These are phyloP conservation scores for Ambrosia hybrid DNA, from an alignment of 140 eudicot species.

Conservation along the genomic window DNA sequence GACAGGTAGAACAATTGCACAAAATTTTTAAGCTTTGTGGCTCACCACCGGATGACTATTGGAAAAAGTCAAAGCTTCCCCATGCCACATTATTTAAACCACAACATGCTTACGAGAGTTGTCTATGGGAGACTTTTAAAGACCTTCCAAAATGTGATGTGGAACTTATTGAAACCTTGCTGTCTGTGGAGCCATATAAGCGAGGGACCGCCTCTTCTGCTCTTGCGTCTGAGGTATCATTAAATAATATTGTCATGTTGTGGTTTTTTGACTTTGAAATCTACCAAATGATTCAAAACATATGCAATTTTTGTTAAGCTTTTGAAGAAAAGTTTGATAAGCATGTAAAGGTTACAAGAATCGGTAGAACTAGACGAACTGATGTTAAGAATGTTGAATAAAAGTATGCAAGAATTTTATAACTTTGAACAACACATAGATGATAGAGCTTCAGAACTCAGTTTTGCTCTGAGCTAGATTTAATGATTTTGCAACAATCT, in stretches of 20 bases:
- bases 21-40: constrained; percentile 97
- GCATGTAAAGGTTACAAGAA: neutral
- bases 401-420: too few species aligned
- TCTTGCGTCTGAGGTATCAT: constrained; percentile 80
- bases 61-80: constrained; percentile 90
- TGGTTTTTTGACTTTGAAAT: constrained; percentile 11
- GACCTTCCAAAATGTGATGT: constrained; percentile 76
- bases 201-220: constrained; percentile 89
- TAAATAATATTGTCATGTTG: constrained; percentile 2
- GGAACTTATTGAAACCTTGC: constrained; percentile 60
- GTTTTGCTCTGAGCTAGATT: neutral
- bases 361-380: too few species aligned
- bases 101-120: constrained; percentile 79
- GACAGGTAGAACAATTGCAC: constrained; percentile 91
- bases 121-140: constrained; percentile 70
- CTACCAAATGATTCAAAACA: neutral
- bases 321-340: neutral
- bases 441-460: too few species aligned
- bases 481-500: constrained; percentile 15
- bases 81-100: constrained; percentile 94
- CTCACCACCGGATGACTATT: constrained; percentile 84
- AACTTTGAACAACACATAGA: too few species aligned
- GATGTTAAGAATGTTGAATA: too few species aligned
- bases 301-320: neutral
- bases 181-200: constrained; percentile 87